These are phyloP conservation scores for Albugo candida DNA, from an alignment of 352 stramenopile genomes.

Conservation along the genomic window DNA sequence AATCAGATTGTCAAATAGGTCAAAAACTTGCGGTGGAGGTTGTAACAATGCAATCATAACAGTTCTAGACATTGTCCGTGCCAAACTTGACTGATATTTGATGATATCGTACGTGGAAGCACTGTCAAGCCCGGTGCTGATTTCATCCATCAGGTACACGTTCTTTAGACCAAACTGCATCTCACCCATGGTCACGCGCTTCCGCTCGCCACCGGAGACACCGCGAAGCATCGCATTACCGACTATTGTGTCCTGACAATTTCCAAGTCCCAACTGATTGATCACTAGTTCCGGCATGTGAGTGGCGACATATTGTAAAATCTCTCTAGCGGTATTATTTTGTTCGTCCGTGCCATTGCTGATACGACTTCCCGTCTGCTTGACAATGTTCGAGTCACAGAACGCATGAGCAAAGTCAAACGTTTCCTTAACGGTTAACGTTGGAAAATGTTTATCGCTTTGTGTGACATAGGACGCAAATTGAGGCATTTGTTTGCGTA, in stretches of 20 bases:
- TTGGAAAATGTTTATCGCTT: constrained; percentile 20
- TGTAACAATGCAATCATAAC: constrained; percentile 36
- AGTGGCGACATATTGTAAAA: constrained; percentile 16
- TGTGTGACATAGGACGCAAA: constrained; percentile 31
- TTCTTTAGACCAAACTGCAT: constrained; percentile 65
- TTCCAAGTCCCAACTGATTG: constrained; percentile 28
- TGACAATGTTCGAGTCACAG: constrained; percentile 14
- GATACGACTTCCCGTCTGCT: constrained; percentile 21
- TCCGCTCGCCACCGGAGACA: constrained; percentile 35
- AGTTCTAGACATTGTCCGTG: constrained; percentile 18
- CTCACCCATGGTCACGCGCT: constrained; percentile 50
- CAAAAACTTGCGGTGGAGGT: constrained; percentile 28
- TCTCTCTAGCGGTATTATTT: constrained; percentile 19
- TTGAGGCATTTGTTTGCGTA: constrained; percentile 16
- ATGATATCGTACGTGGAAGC: constrained; percentile 83
- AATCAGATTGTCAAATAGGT: constrained; percentile 34
- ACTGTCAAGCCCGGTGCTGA: constrained; percentile 83
- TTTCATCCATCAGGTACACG: constrained; percentile 73
- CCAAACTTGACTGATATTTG: constrained; percentile 37
- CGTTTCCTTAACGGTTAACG: constrained; percentile 30
- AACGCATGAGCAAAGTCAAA: constrained; percentile 28
- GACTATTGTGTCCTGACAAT: constrained; percentile 31
- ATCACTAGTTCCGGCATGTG: constrained; percentile 25
- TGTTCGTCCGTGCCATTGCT: constrained; percentile 17
- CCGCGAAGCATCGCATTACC: constrained; percentile 29